Base-by-base conservation (phyloP, 2,329 filamentous ascomycete species). In the Colletotrichum lentis region DNA sequence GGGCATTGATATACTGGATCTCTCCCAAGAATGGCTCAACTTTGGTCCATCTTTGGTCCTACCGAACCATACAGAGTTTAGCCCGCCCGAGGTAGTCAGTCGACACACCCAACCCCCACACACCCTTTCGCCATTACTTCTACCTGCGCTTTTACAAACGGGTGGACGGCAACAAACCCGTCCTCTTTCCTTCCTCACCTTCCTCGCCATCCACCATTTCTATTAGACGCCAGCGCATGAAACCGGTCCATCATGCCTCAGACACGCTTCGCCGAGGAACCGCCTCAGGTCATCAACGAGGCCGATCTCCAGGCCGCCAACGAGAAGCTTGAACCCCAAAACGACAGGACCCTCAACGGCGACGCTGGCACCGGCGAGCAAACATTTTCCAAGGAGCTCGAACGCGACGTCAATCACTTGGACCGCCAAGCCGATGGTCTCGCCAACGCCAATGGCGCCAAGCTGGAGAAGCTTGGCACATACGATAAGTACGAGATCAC, bases 401-500 rank as follows among this genome's bases (percentile, higher is more conserved):
- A 4, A 11, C 44, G 3, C 16, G 24, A 47, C 47, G 24, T 24
- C 5, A 39, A 60, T 2, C 46, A 55, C 5, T 76, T 79, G 47
- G 75, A 79, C 37, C 76, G 77, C 47, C 73, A 73, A 11, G 69
- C 71, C 7, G 74, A 75, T 55, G 77, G 74, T 75, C 87, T 88
- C 11, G 66, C 50, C 31, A 69, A 69, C 41, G 73, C 65, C 4
- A 66, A 68, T 7, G 59, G 52, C 46, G 39, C 61, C 24, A 70
- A 65, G 22, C 71, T 80, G 10, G 76, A 80, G 62, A 80, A 80
- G 72, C 53, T 78, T 12, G 77, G 77, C 24, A 77, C 78, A 1
- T 71, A 80, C 69, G 80, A 79, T 69, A 81, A 80, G 74, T 76
- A 78, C 70, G 82, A 84, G 39, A 82, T 84, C 71, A 83, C 80